Evolutionary conservation across 2,329 filamentous ascomycete species (phyloP).

Genomic region (Teratosphaeria nubilosa): DNA sequence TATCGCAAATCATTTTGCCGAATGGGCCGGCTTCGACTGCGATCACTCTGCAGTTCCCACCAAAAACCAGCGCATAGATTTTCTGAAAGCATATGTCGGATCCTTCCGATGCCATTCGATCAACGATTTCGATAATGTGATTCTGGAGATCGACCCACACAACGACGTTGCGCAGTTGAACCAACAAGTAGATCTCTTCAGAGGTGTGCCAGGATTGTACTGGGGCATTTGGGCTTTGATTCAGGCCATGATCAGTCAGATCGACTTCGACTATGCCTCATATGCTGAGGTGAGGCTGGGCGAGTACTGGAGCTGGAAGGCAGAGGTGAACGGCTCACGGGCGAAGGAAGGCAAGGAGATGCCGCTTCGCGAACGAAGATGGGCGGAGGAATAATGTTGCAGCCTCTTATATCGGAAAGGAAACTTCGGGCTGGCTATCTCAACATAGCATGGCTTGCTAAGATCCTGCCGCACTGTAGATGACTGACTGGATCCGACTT

Average conservation of each 20-base stretch:
- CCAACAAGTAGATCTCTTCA: slow-evolving; percentile 73
- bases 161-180: slow-evolving; percentile 60
- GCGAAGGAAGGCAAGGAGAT: slow-evolving; percentile 45
- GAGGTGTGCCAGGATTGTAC: slow-evolving; percentile 81
- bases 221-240: slow-evolving; percentile 95
- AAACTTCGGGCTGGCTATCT: not conserved
- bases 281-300: slow-evolving; percentile 80
- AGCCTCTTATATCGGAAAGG: not conserved
- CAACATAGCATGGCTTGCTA: not conserved
- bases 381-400: slow-evolving; percentile 45
- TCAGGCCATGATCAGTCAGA: slow-evolving; percentile 85
- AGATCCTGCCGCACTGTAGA: not conserved
- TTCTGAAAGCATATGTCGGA: slow-evolving; percentile 72
- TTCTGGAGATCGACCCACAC: slow-evolving; percentile 38
- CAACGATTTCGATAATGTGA: slow-evolving; percentile 34
- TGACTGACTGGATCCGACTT: not conserved
- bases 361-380: slow-evolving; percentile 68
- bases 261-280: slow-evolving; percentile 90
- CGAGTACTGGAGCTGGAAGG: slow-evolving; percentile 91
- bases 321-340: slow-evolving; percentile 57
- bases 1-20: slow-evolving; percentile 93
- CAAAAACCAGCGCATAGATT: slow-evolving; percentile 62
- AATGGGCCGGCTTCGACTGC: slow-evolving; percentile 96
- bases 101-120: slow-evolving; percentile 48
- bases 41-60: slow-evolving; percentile 79